phyloP scores from a whole-genome alignment of 1,284 basidiomycete genomes.

The Marasmius fiardii region DNA sequence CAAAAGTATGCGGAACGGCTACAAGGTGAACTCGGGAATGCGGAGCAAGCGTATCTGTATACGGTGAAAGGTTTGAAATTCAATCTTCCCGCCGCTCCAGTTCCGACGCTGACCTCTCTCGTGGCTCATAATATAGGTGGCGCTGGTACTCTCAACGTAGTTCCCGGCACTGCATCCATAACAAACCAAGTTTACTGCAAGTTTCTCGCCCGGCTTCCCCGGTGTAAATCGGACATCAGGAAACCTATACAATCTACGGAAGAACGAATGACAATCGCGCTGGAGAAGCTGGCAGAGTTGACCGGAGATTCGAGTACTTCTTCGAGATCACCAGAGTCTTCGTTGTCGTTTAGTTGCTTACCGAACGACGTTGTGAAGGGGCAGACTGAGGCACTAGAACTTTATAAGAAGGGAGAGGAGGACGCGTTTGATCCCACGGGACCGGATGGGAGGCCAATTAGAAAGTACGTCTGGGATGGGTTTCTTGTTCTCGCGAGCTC shows the following conservation, averaged over 20 bases:
- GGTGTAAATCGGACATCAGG: constrained; percentile 41
- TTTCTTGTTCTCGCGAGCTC: neutral
- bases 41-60: constrained; percentile 46
- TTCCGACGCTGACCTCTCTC: too few relatives aligned
- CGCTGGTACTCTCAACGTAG: constrained; percentile 44
- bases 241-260: constrained; percentile 28
- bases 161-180: constrained; percentile 54
- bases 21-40: constrained; percentile 44
- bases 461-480: constrained; percentile 52
- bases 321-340: constrained; percentile 50
- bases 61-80: constrained; percentile 61
- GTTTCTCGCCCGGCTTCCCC: constrained; percentile 56
- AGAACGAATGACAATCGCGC: constrained; percentile 51
- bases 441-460: constrained; percentile 52
- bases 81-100: too few relatives aligned
- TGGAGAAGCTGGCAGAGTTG: constrained; percentile 49
- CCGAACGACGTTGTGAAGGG: constrained; percentile 44
- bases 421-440: constrained; percentile 56
- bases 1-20: constrained; percentile 55
- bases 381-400: constrained; percentile 46
- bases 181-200: constrained; percentile 61
- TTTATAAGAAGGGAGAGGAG: constrained; percentile 43
- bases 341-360: constrained; percentile 69
- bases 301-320: constrained; percentile 44
- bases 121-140: constrained; percentile 36